Conservation (phyloP, 176 grass and related monocot genomes). For the Avena eriantha region DNA sequence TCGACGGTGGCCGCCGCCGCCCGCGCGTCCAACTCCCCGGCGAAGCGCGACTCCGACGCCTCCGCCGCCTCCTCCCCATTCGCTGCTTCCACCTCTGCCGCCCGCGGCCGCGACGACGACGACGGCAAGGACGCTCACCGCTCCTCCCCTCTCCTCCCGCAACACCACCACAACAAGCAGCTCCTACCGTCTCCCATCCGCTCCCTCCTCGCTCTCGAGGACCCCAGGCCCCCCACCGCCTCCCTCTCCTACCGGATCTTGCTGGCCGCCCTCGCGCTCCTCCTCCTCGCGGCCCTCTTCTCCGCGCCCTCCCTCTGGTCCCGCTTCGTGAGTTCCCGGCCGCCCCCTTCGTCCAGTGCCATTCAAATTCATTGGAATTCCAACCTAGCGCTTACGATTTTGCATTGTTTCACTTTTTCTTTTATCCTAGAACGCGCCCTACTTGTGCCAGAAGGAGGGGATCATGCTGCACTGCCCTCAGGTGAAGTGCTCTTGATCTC, state of each 20-base stretch:
- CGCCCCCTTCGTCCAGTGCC: not conserved
- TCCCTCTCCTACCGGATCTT: conserved; percentile 75
- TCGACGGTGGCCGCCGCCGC: conserved; percentile 52
- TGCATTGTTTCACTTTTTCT: not conserved
- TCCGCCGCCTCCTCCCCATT: conserved; percentile 52
- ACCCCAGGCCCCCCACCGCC: conserved; percentile 63
- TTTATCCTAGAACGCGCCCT: conserved; percentile 46
- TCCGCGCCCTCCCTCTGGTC: conserved; percentile 67
- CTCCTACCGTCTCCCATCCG: conserved; percentile 56
- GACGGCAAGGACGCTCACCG: conserved; percentile 72
- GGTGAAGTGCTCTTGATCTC: conserved; percentile 46
- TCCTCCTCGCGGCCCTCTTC: conserved; percentile 54
- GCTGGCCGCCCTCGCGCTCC: conserved; percentile 62
- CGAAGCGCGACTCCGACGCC: conserved; percentile 63
- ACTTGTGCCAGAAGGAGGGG: conserved; percentile 67
- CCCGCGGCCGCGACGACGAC: conserved; percentile 54
- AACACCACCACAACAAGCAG: conserved; percentile 49
- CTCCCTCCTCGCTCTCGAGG: conserved; percentile 79
- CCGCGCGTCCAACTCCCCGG: conserved; percentile 57
- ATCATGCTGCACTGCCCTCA: conserved; percentile 73
- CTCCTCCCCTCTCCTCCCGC: conserved; percentile 48
- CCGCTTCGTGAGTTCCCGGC: conserved; percentile 64
- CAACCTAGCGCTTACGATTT: not conserved
- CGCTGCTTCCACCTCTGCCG: conserved; percentile 42
- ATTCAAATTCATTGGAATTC: not conserved